Conservation (phyloP, 1,139 yeast genomes). For the Hyphopichia pseudoburtonii region DNA sequence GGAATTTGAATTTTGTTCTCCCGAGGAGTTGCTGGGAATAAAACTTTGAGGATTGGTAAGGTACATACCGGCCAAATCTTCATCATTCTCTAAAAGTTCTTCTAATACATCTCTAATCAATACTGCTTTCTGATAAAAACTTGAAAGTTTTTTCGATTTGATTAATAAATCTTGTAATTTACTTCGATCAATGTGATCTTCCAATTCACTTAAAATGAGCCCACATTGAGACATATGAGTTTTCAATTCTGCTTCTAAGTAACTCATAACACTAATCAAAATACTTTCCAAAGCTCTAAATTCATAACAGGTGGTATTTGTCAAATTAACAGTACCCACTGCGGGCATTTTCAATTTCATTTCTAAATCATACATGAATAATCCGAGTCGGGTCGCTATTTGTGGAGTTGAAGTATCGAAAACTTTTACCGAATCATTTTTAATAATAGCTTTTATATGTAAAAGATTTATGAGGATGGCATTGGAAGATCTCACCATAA, state of each 20-base stretch:
- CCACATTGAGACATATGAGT: conserved; percentile 73
- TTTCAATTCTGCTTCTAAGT: conserved; percentile 81
- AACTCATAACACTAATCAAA: conserved; percentile 78
- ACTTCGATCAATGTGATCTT: conserved; percentile 79
- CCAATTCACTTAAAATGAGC: conserved; percentile 77
- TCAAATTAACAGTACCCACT: conserved; percentile 13
- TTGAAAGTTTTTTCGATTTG: conserved; percentile 75
- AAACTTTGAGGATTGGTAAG: conserved; percentile 46
- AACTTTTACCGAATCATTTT: conserved; percentile 75
- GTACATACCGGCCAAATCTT: conserved; percentile 84
- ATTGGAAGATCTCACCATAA: conserved; percentile 68
- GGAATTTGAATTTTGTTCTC: too few relatives aligned
- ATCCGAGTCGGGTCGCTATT: conserved; percentile 62
- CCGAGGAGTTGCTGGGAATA: conserved; percentile 17
- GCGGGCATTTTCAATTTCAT: conserved; percentile 61
- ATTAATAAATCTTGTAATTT: conserved; percentile 77
- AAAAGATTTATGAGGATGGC: conserved; percentile 78
- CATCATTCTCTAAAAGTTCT: conserved; percentile 84
- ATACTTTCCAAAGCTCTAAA: conserved; percentile 89
- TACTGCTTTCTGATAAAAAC: conserved; percentile 81
- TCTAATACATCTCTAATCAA: conserved; percentile 84
- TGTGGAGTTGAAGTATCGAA: conserved; percentile 70
- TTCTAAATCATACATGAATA: conserved; percentile 84
- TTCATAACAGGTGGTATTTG: conserved; percentile 56
- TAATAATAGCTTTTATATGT: conserved; percentile 84